These are phyloP conservation scores for Candida quercuum DNA, from an alignment of 805 yeast genomes.

Conservation along the genomic window DNA sequence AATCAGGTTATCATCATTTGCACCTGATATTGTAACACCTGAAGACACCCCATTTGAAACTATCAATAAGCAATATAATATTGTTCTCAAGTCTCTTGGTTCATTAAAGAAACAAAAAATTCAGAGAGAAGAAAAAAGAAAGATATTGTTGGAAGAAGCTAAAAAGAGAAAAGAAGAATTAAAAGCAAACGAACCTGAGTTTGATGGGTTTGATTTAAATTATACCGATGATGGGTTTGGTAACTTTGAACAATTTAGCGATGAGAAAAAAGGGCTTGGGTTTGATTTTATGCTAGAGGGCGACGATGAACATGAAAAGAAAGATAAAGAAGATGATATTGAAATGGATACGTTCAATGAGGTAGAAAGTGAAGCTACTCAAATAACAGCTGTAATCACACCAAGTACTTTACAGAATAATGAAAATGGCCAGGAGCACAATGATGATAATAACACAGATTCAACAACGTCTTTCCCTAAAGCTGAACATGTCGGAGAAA, in stretches of 20 bases:
- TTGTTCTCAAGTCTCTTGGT: conserved; percentile 26
- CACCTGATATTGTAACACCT: conserved; percentile 1
- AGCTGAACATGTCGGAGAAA: no score
- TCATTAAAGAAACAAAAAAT: conserved; percentile 29
- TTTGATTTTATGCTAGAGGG: neutral
- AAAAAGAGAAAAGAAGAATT: conserved; percentile 7
- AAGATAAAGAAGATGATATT: conserved; percentile 1
- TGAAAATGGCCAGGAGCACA: no score
- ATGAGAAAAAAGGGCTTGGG: neutral
- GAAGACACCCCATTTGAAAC: conserved; percentile 20
- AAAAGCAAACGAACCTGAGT: conserved; percentile 3
- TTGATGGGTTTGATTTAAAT: conserved; percentile 10
- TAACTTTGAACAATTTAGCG: conserved; percentile 23
- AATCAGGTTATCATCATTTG: conserved; percentile 10
- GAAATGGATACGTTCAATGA: neutral
- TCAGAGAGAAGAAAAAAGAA: conserved; percentile 23
- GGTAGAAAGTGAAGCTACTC: no score
- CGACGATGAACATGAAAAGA: neutral
- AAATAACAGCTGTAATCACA: no score
- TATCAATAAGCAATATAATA: conserved; percentile 28
- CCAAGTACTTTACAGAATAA: no score
- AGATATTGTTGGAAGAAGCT: conserved; percentile 9
- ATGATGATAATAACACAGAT: no score
- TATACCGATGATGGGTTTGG: conserved; percentile 26
- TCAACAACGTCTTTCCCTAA: no score